Evolutionary conservation across 2,329 filamentous ascomycete species (phyloP).

Genomic region (Pseudofabraea citricarpa): DNA sequence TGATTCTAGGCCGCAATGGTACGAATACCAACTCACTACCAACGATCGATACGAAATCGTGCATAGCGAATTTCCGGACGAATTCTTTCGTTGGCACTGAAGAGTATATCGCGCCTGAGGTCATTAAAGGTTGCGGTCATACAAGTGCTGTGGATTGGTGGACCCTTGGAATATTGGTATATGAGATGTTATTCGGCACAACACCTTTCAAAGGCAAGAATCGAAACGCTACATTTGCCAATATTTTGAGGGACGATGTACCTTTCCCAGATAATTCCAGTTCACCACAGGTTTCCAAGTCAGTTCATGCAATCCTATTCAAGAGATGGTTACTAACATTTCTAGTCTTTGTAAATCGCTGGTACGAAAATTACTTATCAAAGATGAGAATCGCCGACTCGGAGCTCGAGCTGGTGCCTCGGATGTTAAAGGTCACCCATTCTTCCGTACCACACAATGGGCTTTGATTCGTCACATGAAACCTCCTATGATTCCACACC

Average conservation of each 20-base stretch:
- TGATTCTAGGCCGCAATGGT: constrained; percentile 86
- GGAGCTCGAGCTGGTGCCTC: constrained; percentile 93
- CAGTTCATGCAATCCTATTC: constrained; percentile 35
- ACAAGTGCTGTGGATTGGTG: constrained; percentile 99
- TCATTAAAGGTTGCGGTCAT: constrained; percentile 97
- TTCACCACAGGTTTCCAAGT: constrained; percentile 86
- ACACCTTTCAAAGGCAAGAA: constrained; percentile 99
- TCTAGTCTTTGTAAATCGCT: constrained; percentile 88
- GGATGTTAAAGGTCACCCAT: constrained; percentile 92
- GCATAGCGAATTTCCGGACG: constrained; percentile 95
- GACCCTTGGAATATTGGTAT: constrained; percentile 95
- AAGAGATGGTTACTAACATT: constrained; percentile 26
- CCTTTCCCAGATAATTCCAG: constrained; percentile 89
- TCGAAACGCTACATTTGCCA: constrained; percentile 94
- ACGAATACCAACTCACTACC: constrained; percentile 82
- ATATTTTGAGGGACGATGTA: constrained; percentile 92
- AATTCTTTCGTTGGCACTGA: constrained; percentile 99
- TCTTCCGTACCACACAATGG: constrained; percentile 96
- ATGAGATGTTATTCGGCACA: constrained; percentile 98
- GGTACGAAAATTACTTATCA: constrained; percentile 94
- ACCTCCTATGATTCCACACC: constrained; percentile 90
- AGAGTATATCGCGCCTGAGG: constrained; percentile 97
- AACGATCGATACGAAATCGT: constrained; percentile 98
- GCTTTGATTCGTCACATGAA: constrained; percentile 96
- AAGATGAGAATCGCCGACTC: constrained; percentile 90